Evolutionary conservation across 495 filamentous ascomycete genomes (phyloP), one percentile per base, ranked within the genome.

Genomic region (Penicillium egyptiacum): DNA sequence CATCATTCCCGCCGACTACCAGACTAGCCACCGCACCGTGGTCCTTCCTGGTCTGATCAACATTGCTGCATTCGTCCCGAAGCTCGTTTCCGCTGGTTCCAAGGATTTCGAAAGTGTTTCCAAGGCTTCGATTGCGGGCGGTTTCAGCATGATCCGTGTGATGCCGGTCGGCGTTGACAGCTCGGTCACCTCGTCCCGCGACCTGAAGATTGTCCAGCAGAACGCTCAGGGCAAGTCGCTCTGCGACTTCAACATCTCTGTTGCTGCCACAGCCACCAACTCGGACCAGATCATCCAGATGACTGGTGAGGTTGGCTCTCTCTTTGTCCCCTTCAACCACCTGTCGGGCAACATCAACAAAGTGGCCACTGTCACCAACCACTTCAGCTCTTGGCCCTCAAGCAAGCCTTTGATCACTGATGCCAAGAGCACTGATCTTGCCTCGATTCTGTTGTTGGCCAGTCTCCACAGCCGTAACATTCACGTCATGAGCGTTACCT

Each of bases 261-360:
- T 94, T 56, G 85, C 86, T 28, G 90, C 90, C 50, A 91, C 89
- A 23, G 87, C 88, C 12, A 79, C 77, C 59, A 94, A 94, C 68
- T 82, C 87, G 17, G 83, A 88, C 52, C 86, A 92, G 69, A 85
- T 92, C 63, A 84, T 82, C 56, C 81, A 87, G 59, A 77, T 92
- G 37, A 83, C 85, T 17, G 77, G 81, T 37, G 88, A 92, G 53
- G 88, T 94, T 54, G 90, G 90, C 7, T 92, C 90, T 22, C 78
- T 94, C 19, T 94, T 91, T 74, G 88, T 94, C 48, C 90, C 90
- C 0, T 94, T 93, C 82, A 91, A 94, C 69, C 88, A 92, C 66
- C 74, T 92, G 9, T 89, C 88, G 20, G 88, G 87, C 59, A 92
- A 92, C 67, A 91, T 94, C 71, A 91, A 85, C 79, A 90, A 91